Percentiles rank a stretch among this genome's conserved stretches.
Evolutionary conservation across 2,329 filamentous ascomycete genomes (phyloP).

Genomic region (Aspergillus brunneoviolaceus): DNA sequence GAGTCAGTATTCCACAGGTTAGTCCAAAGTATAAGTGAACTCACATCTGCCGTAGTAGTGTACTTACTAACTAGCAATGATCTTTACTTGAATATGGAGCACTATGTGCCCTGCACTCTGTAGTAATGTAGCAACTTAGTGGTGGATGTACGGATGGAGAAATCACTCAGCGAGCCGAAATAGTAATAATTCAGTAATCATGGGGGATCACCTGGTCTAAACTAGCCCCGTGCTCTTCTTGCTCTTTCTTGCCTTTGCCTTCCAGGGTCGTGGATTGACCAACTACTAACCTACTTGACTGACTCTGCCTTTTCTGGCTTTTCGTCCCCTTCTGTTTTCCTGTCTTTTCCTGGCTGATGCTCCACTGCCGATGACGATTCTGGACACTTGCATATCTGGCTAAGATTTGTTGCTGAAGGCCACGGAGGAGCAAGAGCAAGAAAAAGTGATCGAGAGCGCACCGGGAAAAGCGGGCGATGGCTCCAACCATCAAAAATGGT

Average conservation of each 20-base stretch:
- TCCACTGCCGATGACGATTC: slow-evolving; percentile 22
- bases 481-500: background rate
- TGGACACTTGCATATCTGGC: slow-evolving; percentile 24
- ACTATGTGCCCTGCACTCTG: too few relatives aligned
- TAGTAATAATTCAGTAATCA: background rate
- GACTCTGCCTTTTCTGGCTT: too few relatives aligned
- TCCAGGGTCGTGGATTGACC: background rate
- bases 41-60: background rate
- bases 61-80: background rate
- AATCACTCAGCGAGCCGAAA: background rate
- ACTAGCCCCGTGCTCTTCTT: background rate
- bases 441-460: slow-evolving; percentile 3
- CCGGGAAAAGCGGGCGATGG: slow-evolving; percentile 23
- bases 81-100: too few relatives aligned
- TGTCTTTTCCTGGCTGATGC: slow-evolving; percentile 9
- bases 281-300: too few relatives aligned
- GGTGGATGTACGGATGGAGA: background rate
- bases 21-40: too few relatives aligned
- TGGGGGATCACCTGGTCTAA: slow-evolving; percentile 2
- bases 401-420: slow-evolving; percentile 14
- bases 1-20: too few relatives aligned
- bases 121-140: background rate
- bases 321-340: background rate
- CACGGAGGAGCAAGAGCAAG: background rate
- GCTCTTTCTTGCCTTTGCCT: background rate